Base-by-base conservation (phyloP, 2,329 filamentous ascomycete genomes). In the Sarocladiaceae sp. region DNA sequence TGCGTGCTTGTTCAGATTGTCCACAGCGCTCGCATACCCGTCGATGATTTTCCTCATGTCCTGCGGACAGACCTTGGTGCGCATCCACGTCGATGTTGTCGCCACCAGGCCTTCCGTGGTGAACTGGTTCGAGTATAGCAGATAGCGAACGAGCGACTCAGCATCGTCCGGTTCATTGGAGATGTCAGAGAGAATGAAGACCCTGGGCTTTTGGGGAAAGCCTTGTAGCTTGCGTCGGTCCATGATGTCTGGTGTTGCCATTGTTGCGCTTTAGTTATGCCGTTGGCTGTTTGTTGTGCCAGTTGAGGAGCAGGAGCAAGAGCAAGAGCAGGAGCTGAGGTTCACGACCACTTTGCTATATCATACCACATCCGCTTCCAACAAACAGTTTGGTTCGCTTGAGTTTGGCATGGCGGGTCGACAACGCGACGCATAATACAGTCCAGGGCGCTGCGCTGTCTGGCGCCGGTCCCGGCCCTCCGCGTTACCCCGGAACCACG, bases 1-100 rank as follows among this genome's bases (percentile, higher is more conserved):
- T 2, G 69, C 71, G 55, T 80, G 77, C 3, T 59, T 58, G 52
- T 77, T 76, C 8, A 82, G 64, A 53, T 76, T 81, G 12, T 72
- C 69, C 18, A 70, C 67, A 1, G 71, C 72, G 22, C 68, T 57
- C 2, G 58, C 67, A 54, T 77, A 77, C 3, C 68, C 73, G 42
- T 76, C 61, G 44, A 76, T 52, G 33, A 76, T 73, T 29, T 66
- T 66, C 52, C 66, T 61, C 58, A 77, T 74, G 31, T 73, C 67
- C 52, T 75, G 18, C 17, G 52, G 47, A 33, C 47, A 37, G 17
- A 68, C 63, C 17, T 65, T 65, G 29, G 60, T 60, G 40, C 64
- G 67, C 58, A 74, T 64, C 71, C 71, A 75, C 53, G 64, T 70
- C 2, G 71, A 73, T 0, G 73, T 75, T 33, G 62, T 64, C 13